Evolutionary conservation across 805 yeast species (phyloP).

Genomic region (Huiozyma sinensis): DNA sequence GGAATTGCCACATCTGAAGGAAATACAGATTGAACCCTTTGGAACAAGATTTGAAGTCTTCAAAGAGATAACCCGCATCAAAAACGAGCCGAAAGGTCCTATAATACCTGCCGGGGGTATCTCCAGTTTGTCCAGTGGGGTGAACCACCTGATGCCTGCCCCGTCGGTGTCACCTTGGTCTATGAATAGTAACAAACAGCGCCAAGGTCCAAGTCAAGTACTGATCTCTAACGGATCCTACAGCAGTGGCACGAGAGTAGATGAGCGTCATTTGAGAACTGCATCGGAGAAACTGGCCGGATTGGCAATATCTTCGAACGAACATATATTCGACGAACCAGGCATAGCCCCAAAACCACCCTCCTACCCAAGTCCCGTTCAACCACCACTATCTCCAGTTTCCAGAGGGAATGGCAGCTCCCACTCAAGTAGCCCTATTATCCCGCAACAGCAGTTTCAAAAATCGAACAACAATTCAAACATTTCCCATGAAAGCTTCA

Average conservation of each 20-base stretch:
- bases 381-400: slow-evolving; percentile 9
- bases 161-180: neutral
- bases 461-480: neutral
- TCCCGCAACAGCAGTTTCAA: neutral
- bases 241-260: neutral
- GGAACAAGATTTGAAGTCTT: slow-evolving; percentile 90
- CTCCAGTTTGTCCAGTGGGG: neutral
- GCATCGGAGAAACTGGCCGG: slow-evolving; percentile 5
- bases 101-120: too few relatives aligned
- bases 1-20: slow-evolving; percentile 78
- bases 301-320: slow-evolving; percentile 7
- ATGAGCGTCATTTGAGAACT: neutral
- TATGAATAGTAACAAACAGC: too few relatives aligned
- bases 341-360: slow-evolving; percentile 67
- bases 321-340: slow-evolving; percentile 43
- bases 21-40: slow-evolving; percentile 81
- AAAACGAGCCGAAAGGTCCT: slow-evolving; percentile 1
- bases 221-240: neutral
- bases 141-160: slow-evolving; percentile 2
- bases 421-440: neutral
- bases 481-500: neutral
- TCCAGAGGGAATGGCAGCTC: neutral
- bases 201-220: neutral
- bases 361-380: slow-evolving; percentile 32
- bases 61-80: slow-evolving; percentile 71